Conservation (phyloP, 768 basidiomycete species). For the Paxillus ammoniavirescens region DNA sequence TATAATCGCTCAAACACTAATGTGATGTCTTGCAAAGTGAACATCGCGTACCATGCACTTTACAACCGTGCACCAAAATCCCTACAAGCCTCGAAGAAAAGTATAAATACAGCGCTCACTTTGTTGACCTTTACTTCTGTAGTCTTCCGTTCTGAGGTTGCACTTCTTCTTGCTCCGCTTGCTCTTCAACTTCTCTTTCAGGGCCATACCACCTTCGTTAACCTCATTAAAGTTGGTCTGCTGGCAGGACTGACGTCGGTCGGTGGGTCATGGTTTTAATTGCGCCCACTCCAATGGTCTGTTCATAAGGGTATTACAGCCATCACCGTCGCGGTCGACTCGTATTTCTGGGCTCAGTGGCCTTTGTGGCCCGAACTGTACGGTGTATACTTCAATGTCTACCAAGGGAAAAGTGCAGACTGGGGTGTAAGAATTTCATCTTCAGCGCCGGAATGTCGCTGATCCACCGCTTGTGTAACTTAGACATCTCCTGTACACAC, state of each 20-base stretch:
- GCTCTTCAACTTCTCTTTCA: conserved; percentile 50
- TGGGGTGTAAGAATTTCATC: conserved; percentile 76
- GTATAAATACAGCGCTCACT: conserved; percentile 44
- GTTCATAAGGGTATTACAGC: conserved; percentile 35
- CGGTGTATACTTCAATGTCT: conserved; percentile 80
- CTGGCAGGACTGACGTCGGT: conserved; percentile 48
- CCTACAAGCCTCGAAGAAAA: conserved; percentile 32
- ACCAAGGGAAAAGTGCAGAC: conserved; percentile 79
- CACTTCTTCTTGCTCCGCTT: conserved; percentile 62
- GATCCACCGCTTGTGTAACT: background rate
- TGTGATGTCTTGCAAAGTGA: conserved; percentile 42
- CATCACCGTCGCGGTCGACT: conserved; percentile 67
- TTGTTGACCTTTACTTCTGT: conserved; percentile 67
- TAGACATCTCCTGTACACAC: conserved; percentile 69
- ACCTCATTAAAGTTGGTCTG: conserved; percentile 50
- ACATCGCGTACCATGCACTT: conserved; percentile 53
- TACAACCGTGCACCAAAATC: conserved; percentile 38
- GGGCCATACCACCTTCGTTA: conserved; percentile 40
- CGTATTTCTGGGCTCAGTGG: conserved; percentile 76
- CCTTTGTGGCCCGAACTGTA: conserved; percentile 87
- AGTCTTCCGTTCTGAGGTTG: conserved; percentile 80
- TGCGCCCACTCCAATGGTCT: background rate
- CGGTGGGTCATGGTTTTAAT: conserved; percentile 37
- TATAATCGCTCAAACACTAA: background rate
- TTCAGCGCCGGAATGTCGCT: conserved; percentile 1